Base-by-base conservation (phyloP, 2,329 filamentous ascomycete species). In the Aspergillus intermedius region DNA sequence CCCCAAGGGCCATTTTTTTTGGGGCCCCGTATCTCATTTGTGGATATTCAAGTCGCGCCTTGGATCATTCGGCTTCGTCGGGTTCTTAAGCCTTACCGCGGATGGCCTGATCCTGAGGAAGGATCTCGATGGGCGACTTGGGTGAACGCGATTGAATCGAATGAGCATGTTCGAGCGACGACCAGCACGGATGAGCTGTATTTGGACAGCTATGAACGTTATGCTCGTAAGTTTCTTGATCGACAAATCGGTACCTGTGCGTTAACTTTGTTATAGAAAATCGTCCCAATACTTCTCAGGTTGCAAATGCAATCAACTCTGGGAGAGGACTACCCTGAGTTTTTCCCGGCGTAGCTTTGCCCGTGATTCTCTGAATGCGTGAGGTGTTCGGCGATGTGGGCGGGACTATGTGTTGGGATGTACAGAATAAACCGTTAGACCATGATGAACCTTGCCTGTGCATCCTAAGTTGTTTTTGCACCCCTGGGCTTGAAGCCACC, bases 401-500 rank as follows among this genome's bases (percentile, higher is more conserved):
- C 15, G 22, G 6, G 30, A 8, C 5, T 32, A 44, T 13, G n/a
- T 44, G 41, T 10, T 22, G 21, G 22, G 41, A 22, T 17, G 15
- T 2, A 2, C 7, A 37, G 34, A 19, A 19, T 15, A 37, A n/a
- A 37, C n/a, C 17, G n/a, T 17, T 37, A 15, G 34, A 37, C n/a
- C n/a, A 37, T 37, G n/a, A 37, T 37, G 34, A n/a, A 3, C 34
- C n/a, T 37, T 37, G 10, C 37, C 17, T 5, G 10, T 40, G 37
- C 17, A 21, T 12, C 15, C 19, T 21, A 67, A 50, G 55, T 54
- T 42, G 54, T 57, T 54, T 58, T 76, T n/a, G 74, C 77, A 54
- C 86, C 85, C 60, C 87, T 78, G 53, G 74, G 75, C 42, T 86
- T 87, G 68, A 90, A 90, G 0, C 88, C 88, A 48, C 84, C 87